Conservation (phyloP, 257 asterid species). For the Galeopsis tetrahit region DNA sequence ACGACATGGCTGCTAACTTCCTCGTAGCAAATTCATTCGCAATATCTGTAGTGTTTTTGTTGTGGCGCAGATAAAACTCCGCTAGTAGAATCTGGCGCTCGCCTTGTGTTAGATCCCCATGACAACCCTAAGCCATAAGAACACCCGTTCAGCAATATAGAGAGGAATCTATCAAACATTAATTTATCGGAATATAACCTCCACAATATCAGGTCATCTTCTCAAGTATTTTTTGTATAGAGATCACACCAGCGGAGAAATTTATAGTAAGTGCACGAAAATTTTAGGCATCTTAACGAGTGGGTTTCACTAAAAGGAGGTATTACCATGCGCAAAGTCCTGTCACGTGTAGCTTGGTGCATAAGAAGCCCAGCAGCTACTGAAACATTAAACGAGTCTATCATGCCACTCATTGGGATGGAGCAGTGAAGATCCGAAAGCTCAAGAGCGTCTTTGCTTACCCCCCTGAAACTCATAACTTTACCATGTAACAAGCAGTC, state of each 20-base stretch:
- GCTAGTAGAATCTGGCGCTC: constrained; percentile 85
- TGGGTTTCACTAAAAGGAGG: constrained; percentile 13
- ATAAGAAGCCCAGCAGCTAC: constrained; percentile 97
- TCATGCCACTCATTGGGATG: constrained; percentile 98
- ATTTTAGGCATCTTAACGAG: neutral
- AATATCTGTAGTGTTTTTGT: constrained; percentile 54
- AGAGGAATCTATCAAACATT: no score
- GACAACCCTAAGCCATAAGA: constrained; percentile 64
- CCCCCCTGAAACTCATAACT: constrained; percentile 67
- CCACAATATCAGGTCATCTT: no score
- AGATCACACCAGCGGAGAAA: no score
- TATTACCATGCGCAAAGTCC: constrained; percentile 77
- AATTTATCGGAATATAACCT: no score
- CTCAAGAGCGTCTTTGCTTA: constrained; percentile 80
- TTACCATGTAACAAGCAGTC: constrained; percentile 26
- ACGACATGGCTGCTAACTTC: constrained; percentile 45
- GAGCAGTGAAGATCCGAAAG: constrained; percentile 85
- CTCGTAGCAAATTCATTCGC: constrained; percentile 72
- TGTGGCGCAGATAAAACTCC: constrained; percentile 91
- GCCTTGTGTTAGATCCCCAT: constrained; percentile 74
- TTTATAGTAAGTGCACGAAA: neutral
- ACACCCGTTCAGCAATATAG: neutral
- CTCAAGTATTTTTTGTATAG: no score
- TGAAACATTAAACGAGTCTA: constrained; percentile 93
- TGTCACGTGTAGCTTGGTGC: constrained; percentile 90